These are phyloP conservation scores for Elongisporangium anandrum DNA, from an alignment of 352 stramenopile species.

Conservation along the genomic window DNA sequence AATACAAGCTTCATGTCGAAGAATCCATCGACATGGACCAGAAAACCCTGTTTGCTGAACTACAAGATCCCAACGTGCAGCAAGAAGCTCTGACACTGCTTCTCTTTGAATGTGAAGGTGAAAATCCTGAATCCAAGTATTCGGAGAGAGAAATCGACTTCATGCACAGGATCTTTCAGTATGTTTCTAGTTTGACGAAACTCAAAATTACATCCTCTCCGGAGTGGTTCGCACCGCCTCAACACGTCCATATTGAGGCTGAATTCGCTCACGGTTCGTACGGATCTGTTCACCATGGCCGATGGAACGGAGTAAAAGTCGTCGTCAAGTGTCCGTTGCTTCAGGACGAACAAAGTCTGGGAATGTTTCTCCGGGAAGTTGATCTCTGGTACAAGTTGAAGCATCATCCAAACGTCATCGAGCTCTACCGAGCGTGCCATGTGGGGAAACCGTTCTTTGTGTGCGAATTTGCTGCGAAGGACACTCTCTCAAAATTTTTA, in stretches of 20 bases:
- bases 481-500: conserved; percentile 16
- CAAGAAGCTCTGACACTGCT: conserved; percentile 11
- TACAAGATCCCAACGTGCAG: conserved; percentile 1
- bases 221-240: conserved; percentile 23
- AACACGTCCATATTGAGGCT: too few relatives aligned
- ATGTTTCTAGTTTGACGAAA: too few relatives aligned
- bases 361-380: conserved; percentile 26
- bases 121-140: conserved; percentile 10
- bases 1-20: background rate
- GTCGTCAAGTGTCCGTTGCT: conserved; percentile 19
- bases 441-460: conserved; percentile 22
- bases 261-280: conserved; percentile 21
- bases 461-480: conserved; percentile 15
- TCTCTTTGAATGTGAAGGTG: conserved; percentile 9
- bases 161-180: background rate
- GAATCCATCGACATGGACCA: conserved; percentile 1
- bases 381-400: conserved; percentile 22
- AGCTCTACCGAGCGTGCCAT: conserved; percentile 31
- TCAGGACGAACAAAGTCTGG: conserved; percentile 4
- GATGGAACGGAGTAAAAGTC: conserved; percentile 23
- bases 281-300: conserved; percentile 20
- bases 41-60: conserved; percentile 3
- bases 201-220: conserved; percentile 2
- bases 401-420: conserved; percentile 25
- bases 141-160: conserved; percentile 3